These are phyloP conservation scores for Setomelanomma holmii DNA, from an alignment of 2,329 filamentous ascomycete genomes.

Conservation along the genomic window DNA sequence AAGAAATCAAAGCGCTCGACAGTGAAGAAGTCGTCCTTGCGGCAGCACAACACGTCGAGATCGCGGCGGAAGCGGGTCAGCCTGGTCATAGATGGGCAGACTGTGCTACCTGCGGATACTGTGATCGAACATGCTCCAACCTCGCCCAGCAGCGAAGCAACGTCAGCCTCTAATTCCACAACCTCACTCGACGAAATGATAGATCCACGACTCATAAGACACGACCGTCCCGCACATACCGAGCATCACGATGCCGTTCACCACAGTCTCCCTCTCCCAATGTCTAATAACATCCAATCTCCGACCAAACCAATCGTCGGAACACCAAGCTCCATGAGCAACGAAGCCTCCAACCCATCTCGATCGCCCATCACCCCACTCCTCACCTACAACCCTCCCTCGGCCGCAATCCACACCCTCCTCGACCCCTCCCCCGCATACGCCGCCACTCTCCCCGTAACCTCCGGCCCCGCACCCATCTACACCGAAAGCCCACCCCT, in stretches of 20 bases:
- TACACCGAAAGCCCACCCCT: conserved; percentile 19
- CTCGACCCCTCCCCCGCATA: conserved; percentile 22
- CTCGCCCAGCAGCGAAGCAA: conserved; percentile 40
- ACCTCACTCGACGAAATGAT: conserved; percentile 42
- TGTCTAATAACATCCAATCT: conserved; percentile 27
- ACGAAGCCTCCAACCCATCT: conserved; percentile 10
- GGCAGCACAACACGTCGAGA: conserved; percentile 29
- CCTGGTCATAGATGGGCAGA: conserved; percentile 48
- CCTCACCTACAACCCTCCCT: conserved; percentile 25
- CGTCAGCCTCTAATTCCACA: conserved; percentile 39
- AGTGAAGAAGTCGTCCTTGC: conserved; percentile 44
- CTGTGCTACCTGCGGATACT: conserved; percentile 46
- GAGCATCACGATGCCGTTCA: conserved; percentile 38
- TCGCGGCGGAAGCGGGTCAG: conserved; percentile 45
- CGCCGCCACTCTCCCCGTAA: conserved; percentile 20
- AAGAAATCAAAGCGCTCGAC: conserved; percentile 37
- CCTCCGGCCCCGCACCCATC: conserved; percentile 29
- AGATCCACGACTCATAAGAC: conserved; percentile 37
- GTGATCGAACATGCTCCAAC: conserved; percentile 34
- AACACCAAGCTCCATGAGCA: conserved; percentile 17
- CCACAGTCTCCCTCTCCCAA: conserved; percentile 38
- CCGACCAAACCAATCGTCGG: conserved; percentile 27
- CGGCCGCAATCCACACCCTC: conserved; percentile 27
- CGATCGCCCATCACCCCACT: conserved; percentile 8
- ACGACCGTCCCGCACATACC: conserved; percentile 17